phyloP scores from a whole-genome alignment of 78 protist genomes.

The Dictyostelium brefeldianum region DNA sequence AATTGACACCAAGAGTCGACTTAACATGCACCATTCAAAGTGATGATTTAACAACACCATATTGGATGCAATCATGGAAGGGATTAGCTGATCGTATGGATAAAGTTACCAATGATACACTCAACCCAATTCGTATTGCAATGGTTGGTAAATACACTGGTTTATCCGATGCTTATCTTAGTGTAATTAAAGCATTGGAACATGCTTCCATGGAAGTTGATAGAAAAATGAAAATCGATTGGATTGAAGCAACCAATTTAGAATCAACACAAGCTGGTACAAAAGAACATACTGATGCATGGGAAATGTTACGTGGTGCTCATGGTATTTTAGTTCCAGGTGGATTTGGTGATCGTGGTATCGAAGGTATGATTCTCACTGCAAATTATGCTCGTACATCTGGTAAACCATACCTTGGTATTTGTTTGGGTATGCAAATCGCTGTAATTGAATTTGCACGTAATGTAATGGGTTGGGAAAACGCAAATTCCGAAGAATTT shows the following conservation, averaged over 20 bases:
- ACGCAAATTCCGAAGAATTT: slow-evolving; percentile 91
- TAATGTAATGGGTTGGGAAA: slow-evolving; percentile 73
- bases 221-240: slow-evolving; percentile 85
- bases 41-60: neutral
- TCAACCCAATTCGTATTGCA: slow-evolving; percentile 81
- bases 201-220: slow-evolving; percentile 88
- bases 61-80: slow-evolving; percentile 76
- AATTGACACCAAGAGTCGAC: slow-evolving; percentile 42
- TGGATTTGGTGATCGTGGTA: slow-evolving; percentile 98
- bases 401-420: slow-evolving; percentile 95
- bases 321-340: slow-evolving; percentile 99
- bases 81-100: slow-evolving; percentile 78
- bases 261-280: slow-evolving; percentile 13
- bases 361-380: slow-evolving; percentile 94
- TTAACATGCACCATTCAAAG: neutral
- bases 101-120: slow-evolving; percentile 38
- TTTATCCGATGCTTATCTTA: slow-evolving; percentile 93
- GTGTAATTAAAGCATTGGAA: slow-evolving; percentile 91
- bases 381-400: slow-evolving; percentile 91
- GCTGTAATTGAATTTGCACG: slow-evolving; percentile 95
- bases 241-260: slow-evolving; percentile 83
- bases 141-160: slow-evolving; percentile 97
- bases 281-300: slow-evolving; percentile 29
- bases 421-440: slow-evolving; percentile 98
- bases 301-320: slow-evolving; percentile 57